Percentiles rank a stretch among this genome's conserved stretches.
Conservation (phyloP, 2,329 filamentous ascomycete species). For the Alternaria metachromatica region DNA sequence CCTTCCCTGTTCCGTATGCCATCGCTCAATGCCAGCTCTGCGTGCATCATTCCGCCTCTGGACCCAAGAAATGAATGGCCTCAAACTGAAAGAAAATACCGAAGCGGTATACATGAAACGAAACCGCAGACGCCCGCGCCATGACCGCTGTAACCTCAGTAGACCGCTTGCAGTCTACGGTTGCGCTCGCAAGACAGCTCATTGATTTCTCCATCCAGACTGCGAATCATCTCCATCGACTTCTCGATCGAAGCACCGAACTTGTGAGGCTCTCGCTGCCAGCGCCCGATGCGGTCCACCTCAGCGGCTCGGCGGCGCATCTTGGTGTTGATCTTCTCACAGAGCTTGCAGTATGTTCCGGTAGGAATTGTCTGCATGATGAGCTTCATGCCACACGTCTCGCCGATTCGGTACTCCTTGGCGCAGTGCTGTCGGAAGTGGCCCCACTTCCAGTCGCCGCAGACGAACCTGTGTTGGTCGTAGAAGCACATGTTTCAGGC, state of each 20-base stretch:
- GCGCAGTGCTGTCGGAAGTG: conserved; percentile 92
- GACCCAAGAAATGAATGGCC: conserved; percentile 43
- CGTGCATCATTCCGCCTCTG: conserved; percentile 38
- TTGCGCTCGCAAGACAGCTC: conserved; percentile 66
- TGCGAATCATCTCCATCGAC: conserved; percentile 74
- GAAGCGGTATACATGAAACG: conserved; percentile 47
- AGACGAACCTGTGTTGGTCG: conserved; percentile 83
- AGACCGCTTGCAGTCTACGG: conserved; percentile 45
- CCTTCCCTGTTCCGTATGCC: conserved; percentile 32
- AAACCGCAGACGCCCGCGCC: conserved; percentile 37
- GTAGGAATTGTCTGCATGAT: conserved; percentile 75
- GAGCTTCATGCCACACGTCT: conserved; percentile 94
- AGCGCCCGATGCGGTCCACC: conserved; percentile 75
- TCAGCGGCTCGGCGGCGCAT: conserved; percentile 76
- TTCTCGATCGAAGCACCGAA: conserved; percentile 69
- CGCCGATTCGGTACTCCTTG: conserved; percentile 92
- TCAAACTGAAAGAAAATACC: conserved; percentile 33
- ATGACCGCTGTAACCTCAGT: conserved; percentile 29
- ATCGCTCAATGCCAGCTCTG: conserved; percentile 38
- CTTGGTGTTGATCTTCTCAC: conserved; percentile 89
- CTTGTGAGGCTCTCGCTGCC: conserved; percentile 72
- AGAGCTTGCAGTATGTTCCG: conserved; percentile 76
- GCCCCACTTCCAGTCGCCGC: conserved; percentile 94
- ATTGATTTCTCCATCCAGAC: conserved; percentile 72
- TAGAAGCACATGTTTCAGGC: conserved; percentile 85